Evolutionary conservation across 2,329 filamentous ascomycete genomes (phyloP), one percentile per base, ranked within the genome.

Genomic region (Diaporthe sp.): DNA sequence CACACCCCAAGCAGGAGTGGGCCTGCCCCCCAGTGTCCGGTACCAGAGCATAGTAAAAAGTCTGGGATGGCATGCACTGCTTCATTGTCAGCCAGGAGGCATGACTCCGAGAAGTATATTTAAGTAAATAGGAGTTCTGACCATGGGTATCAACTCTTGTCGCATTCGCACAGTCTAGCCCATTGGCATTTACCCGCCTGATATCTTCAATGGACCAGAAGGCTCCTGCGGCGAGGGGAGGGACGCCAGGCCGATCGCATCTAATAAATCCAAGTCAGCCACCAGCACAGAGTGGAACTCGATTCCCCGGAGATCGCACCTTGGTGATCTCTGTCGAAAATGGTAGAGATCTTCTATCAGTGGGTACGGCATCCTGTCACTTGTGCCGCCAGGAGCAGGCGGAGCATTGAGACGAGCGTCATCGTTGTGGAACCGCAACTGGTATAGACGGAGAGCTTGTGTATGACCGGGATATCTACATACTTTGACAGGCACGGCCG

Each of bases 61-160:
- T 63, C 58, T 9, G 58, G 58, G 4, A 63, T 19, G 22, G 58
- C 58, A 9, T 63, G 58, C 6, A 44, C 58, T 63, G 39, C n/a
- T 32, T 22, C 17, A 8, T n/a, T 12, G 58, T 63, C 37, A 44
- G 58, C 6, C 39, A 13, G 37, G 37, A 15, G 53, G 15, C 19
- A 22, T 25, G 0, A 27, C 1, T 10, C 27, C 8, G 22, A 22
- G 27, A 7, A 19, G 15, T 17, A 32, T n/a, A n/a, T n/a, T 19
- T 4, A 8, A 35, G 55, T 4, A 10, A n/a, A 5, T 37, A 13
- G 6, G 25, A 4, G 1, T 10, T 22, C 25, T 63, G 15, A 44
- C 58, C 58, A 8, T 63, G 58, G 30, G 15, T 44, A 22, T 63
- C 58, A 17, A 63, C 58, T 63, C 37, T 63, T 30, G 58, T 63